These are phyloP conservation scores for Lanzia echinophila DNA, from an alignment of 2,329 filamentous ascomycete genomes.

Conservation along the genomic window DNA sequence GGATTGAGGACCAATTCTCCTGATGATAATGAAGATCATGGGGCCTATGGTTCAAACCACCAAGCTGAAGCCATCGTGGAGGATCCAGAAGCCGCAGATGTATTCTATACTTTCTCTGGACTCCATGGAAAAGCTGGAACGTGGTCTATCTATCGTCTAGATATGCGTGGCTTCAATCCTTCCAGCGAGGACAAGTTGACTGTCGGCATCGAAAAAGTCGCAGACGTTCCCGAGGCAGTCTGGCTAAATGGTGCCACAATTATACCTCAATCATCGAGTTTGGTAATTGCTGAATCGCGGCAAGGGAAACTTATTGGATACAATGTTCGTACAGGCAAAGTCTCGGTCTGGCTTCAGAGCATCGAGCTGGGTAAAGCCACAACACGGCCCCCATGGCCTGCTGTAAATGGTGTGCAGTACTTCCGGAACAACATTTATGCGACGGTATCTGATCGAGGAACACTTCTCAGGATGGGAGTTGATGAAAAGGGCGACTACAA, in stretches of 20 bases:
- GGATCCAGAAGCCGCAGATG: neutral
- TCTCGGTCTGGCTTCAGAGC: neutral
- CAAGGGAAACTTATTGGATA: neutral
- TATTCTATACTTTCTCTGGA: slow-evolving; percentile 2
- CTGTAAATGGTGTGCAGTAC: neutral
- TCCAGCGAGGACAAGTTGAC: neutral
- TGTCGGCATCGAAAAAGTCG: neutral
- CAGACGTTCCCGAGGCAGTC: neutral
- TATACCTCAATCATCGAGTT: neutral
- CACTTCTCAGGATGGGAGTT: neutral
- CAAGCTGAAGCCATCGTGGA: slow-evolving; percentile 5
- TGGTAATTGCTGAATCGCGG: neutral
- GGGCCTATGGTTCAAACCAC: neutral
- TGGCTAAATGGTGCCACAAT: slow-evolving; percentile 1
- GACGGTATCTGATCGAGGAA: neutral
- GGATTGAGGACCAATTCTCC: neutral
- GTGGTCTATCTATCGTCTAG: neutral
- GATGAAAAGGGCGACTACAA: neutral
- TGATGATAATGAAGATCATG: neutral
- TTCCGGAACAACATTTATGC: neutral
- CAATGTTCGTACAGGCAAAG: neutral
- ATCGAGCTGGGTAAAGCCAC: neutral
- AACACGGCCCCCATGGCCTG: neutral
- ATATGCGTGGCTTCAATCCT: neutral
- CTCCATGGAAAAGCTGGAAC: neutral